Base-by-base conservation (phyloP, 257 asterid genomes). In the Solanum chaucha region DNA sequence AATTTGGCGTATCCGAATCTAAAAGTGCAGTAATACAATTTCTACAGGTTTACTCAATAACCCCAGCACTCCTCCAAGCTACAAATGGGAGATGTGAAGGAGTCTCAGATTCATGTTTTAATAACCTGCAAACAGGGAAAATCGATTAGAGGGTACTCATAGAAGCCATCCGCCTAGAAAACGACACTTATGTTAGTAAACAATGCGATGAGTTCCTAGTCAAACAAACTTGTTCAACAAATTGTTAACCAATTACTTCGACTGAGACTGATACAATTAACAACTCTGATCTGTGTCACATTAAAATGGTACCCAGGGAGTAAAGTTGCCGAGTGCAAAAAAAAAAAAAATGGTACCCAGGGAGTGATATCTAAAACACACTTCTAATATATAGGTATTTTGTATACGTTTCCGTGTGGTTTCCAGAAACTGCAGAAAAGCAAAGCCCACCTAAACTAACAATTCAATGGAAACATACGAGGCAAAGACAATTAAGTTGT, bases 21-120 rank as follows among this genome's bases (percentile, higher is more conserved):
- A 46, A 26, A 80, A 78, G 67, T 46, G 67, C 85, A 80, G 85
- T 48, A 80, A 19, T 48, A 80, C 67, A 80, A 28, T 80, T 46
- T 80, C 85, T 80, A 80, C 85, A 80, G 85, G 38, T 46, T 80
- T 80, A 46, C 85, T 80, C 85, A 80, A 80, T 46, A 80, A 80
- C 85, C 67, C 85, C 85, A 80, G 85, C 85, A 80, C 85, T 80
- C 85, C 85, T 80, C 67, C 85, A 80, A 80, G 67, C 85, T 46
- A 48, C 67, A 80, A 80, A 80, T 80, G 67, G 67, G 85, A 80
- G 67, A 80, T 80, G 67, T 80, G 85, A 26, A 78, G 84, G 67
- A 46, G 85, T 46, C 85, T 80, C 85, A 44, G 67, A 8, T 80
- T 80, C 67, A 80, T 80, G 85, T 51, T 46, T 36, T 46, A 80